Evolutionary conservation across 495 filamentous ascomycete species (phyloP).

Genomic region (Hypomontagnella submonticulosa): DNA sequence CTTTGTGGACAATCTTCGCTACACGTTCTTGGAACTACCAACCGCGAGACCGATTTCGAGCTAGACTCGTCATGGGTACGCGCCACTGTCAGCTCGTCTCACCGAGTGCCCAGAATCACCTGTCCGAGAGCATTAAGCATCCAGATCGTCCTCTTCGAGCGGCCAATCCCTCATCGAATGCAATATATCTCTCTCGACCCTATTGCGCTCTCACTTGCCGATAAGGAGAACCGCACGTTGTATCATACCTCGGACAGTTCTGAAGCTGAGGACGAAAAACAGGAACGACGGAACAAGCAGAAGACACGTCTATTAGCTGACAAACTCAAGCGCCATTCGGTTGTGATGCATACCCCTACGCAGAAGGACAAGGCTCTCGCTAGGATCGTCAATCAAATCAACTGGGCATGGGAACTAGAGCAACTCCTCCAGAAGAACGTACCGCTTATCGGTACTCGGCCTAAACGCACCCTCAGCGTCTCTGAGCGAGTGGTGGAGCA

Average conservation of each 20-base stretch:
- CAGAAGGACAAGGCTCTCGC: constrained; percentile 84
- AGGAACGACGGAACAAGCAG: constrained; percentile 62
- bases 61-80: constrained; percentile 78
- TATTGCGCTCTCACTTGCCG: constrained; percentile 86
- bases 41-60: constrained; percentile 61
- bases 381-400: constrained; percentile 92
- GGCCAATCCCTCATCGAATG: constrained; percentile 88
- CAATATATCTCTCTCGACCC: constrained; percentile 94
- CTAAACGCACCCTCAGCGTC: constrained; percentile 87
- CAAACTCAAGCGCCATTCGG: constrained; percentile 88
- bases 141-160: constrained; percentile 89
- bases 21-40: constrained; percentile 85
- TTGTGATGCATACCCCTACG: constrained; percentile 77
- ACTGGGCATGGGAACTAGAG: constrained; percentile 91
- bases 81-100: constrained; percentile 67
- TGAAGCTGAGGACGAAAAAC: constrained; percentile 72
- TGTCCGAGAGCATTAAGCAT: constrained; percentile 75
- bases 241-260: constrained; percentile 56
- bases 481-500: constrained; percentile 95
- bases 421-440: constrained; percentile 88
- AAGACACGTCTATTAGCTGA: constrained; percentile 75
- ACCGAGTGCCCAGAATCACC: constrained; percentile 73
- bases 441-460: constrained; percentile 78
- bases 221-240: constrained; percentile 65
- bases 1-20: constrained; percentile 85